phyloP scores from a whole-genome alignment of 345 rosid species.

The Citrus sp. region DNA sequence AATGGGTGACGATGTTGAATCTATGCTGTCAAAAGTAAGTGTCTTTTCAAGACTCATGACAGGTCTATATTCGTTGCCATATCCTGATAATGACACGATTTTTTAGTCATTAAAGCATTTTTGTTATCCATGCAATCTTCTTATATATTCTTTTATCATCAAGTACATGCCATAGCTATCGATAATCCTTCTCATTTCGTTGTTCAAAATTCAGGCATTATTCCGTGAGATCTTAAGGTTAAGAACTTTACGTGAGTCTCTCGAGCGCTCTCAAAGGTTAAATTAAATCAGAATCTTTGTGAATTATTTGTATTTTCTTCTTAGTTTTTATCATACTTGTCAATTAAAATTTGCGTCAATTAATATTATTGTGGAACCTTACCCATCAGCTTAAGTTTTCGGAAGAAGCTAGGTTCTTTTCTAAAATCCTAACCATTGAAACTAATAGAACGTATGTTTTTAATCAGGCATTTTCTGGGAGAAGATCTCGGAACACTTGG shows the following conservation, averaged over 20 bases:
- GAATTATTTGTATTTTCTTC: no score
- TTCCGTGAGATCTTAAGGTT: constrained; percentile 28
- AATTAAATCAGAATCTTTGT: neutral
- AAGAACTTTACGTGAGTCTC: constrained; percentile 34
- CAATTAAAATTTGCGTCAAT: no score
- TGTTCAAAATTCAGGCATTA: constrained; percentile 18
- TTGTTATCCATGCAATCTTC: no score
- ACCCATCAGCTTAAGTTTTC: no score
- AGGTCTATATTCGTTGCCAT: neutral
- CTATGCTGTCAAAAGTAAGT: neutral
- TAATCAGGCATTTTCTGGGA: constrained; percentile 32
- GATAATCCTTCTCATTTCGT: neutral
- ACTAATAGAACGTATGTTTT: neutral
- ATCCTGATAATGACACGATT: neutral
- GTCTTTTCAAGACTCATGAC: neutral
- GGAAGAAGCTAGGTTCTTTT: no score
- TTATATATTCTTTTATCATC: neutral
- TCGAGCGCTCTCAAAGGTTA: constrained; percentile 31
- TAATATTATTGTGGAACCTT: no score
- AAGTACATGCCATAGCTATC: neutral
- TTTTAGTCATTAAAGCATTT: neutral
- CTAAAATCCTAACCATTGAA: no score
- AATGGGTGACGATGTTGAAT: neutral
- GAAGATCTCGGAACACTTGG: constrained; percentile 35
- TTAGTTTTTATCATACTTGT: no score